phyloP scores from a whole-genome alignment of 2,329 filamentous ascomycete genomes.

The Hypoxylon sp. region DNA sequence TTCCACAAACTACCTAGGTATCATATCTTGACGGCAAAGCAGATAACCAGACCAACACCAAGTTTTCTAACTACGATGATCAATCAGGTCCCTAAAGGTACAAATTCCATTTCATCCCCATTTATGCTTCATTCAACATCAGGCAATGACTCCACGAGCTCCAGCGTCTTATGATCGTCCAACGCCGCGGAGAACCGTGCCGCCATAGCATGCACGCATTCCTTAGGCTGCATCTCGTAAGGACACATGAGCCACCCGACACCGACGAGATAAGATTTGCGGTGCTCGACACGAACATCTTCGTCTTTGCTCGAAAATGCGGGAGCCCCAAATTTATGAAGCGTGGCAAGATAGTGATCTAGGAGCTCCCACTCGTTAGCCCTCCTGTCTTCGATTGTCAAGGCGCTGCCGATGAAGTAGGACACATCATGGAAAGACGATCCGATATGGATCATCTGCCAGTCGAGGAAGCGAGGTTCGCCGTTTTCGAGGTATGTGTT shows the following conservation, averaged over 20 bases:
- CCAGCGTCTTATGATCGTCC: slow-evolving; percentile 47
- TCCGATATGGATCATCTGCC: slow-evolving; percentile 49
- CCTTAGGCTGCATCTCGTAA: slow-evolving; percentile 48
- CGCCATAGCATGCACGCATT: slow-evolving; percentile 46
- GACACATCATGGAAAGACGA: slow-evolving; percentile 50
- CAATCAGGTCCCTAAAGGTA: too few species aligned
- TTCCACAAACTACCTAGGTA: too few species aligned
- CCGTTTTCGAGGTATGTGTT: slow-evolving; percentile 47
- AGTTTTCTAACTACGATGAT: too few species aligned
- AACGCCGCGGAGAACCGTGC: slow-evolving; percentile 46
- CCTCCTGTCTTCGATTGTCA: slow-evolving; percentile 47
- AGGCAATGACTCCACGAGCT: slow-evolving; percentile 46
- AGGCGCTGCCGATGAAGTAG: slow-evolving; percentile 47
- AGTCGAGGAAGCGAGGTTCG: slow-evolving; percentile 49
- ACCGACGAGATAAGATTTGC: slow-evolving; percentile 46
- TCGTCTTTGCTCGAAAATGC: slow-evolving; percentile 39
- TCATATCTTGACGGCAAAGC: too few species aligned
- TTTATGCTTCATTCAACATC: too few species aligned
- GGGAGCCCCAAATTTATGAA: slow-evolving; percentile 40
- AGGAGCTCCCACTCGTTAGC: slow-evolving; percentile 47
- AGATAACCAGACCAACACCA: too few species aligned
- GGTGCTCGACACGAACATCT: slow-evolving; percentile 45
- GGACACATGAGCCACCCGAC: slow-evolving; percentile 49
- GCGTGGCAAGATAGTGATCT: slow-evolving; percentile 46
- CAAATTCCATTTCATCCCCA: too few species aligned